Conservation (phyloP, 2,329 filamentous ascomycete genomes). For the Trichoderma atrobrunneum region DNA sequence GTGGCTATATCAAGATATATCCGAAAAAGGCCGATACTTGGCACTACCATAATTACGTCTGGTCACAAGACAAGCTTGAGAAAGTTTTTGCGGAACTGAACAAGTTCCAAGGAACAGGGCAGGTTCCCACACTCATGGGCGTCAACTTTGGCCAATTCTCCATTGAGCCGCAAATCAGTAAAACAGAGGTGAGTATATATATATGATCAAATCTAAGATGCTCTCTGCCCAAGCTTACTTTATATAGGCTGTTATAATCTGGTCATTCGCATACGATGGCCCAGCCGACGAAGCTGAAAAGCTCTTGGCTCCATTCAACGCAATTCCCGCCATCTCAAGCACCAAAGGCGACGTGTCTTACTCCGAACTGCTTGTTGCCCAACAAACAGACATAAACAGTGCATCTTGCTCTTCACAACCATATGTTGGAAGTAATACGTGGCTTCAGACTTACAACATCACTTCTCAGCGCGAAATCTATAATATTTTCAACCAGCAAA, state of each 20-base stretch:
- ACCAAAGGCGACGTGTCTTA: neutral
- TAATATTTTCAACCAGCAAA: neutral
- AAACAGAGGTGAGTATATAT: neutral
- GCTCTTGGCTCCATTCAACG: neutral
- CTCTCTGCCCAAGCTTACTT: neutral
- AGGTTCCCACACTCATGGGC: neutral
- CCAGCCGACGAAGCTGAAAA: neutral
- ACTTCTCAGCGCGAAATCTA: neutral
- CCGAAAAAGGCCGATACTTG: neutral
- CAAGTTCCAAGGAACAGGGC: neutral
- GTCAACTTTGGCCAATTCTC: constrained; percentile 10
- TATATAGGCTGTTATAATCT: neutral
- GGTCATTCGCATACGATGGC: constrained; percentile 3
- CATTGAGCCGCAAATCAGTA: neutral
- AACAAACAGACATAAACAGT: neutral
- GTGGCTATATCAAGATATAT: constrained; percentile 32
- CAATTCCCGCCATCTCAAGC: neutral
- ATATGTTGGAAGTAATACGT: neutral
- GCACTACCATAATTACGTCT: neutral
- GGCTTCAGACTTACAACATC: constrained; percentile 3
- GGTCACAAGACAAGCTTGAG: neutral
- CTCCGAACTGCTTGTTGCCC: neutral
- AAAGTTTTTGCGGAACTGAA: neutral
- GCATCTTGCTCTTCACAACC: neutral
- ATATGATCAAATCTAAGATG: fast-evolving